Conservation (phyloP, 2,329 filamentous ascomycete species). For the Trichoderma sp. region DNA sequence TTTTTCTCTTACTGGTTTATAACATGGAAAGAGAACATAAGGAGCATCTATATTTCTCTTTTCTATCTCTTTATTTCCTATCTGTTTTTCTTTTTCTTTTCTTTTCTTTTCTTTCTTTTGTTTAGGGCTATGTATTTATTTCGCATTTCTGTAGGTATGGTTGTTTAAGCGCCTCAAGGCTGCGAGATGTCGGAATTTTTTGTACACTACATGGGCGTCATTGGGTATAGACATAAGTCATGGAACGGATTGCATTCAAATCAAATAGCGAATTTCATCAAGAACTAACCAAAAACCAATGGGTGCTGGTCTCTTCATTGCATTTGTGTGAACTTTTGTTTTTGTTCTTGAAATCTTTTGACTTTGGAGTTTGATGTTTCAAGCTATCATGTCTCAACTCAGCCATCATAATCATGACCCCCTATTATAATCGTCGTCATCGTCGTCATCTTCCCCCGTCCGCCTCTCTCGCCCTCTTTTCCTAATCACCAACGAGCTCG, state of each 20-base stretch:
- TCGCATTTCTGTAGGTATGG: neutral
- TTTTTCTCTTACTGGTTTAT: neutral
- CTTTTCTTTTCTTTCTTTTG: neutral
- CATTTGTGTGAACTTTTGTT: neutral
- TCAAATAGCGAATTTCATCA: neutral
- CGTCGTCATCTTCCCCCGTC: neutral
- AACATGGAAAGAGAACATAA: neutral
- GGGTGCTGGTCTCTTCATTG: neutral
- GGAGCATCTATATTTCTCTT: neutral
- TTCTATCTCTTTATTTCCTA: neutral
- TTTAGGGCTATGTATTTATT: neutral
- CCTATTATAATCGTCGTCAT: neutral
- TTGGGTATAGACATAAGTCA: constrained; percentile 1
- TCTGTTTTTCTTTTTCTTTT: neutral
- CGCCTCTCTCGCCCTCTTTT: constrained; percentile 13
- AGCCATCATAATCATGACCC: neutral
- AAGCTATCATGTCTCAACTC: neutral
- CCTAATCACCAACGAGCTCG: constrained; percentile 10
- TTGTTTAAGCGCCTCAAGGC: neutral
- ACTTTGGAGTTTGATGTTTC: neutral
- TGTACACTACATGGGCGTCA: constrained; percentile 2
- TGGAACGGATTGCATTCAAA: neutral
- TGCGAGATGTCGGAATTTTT: neutral
- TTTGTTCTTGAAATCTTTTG: neutral
- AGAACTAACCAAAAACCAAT: neutral